Conservation (phyloP, 1,139 yeast species). For the Sugiyamaella sp. region DNA sequence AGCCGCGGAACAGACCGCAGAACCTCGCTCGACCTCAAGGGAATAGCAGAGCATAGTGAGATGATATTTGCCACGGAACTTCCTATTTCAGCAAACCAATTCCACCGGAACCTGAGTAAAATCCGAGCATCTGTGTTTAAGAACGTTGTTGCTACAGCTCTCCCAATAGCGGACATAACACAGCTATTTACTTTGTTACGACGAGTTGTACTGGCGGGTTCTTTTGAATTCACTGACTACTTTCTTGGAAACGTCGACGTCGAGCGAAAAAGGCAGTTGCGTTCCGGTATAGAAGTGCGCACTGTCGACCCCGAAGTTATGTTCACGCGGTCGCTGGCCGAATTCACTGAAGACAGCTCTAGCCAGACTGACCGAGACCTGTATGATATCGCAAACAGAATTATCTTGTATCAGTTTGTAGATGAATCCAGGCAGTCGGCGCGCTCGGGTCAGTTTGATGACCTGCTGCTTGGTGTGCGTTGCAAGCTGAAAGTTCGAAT, state of each 20-base stretch:
- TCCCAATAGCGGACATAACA: constrained; percentile 26
- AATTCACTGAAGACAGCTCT: constrained; percentile 22
- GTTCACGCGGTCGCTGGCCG: constrained; percentile 19
- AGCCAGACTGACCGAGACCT: constrained; percentile 18
- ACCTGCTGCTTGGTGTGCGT: constrained; percentile 26
- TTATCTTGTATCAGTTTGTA: constrained; percentile 15
- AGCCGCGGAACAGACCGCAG: not conserved
- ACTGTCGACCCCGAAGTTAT: not conserved
- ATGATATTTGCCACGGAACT: constrained; percentile 21
- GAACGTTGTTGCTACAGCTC: constrained; percentile 28
- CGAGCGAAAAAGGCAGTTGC: not conserved
- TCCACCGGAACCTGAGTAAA: constrained; percentile 25
- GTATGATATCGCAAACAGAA: constrained; percentile 16
- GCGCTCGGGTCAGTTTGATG: constrained; percentile 29
- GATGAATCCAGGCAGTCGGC: constrained; percentile 21
- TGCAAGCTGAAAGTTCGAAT: constrained; percentile 26
- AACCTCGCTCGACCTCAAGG: constrained; percentile 6
- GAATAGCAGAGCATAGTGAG: constrained; percentile 19
- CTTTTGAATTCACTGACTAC: constrained; percentile 29
- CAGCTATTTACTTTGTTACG: constrained; percentile 29
- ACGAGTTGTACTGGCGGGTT: constrained; percentile 30
- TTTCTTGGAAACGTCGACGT: constrained; percentile 18
- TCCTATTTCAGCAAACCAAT: constrained; percentile 28
- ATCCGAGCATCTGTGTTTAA: constrained; percentile 28
- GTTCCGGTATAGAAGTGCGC: not conserved